Evolutionary conservation across 371 early-diverging fungal species (phyloP).

Genomic region (Mortierella sp.): DNA sequence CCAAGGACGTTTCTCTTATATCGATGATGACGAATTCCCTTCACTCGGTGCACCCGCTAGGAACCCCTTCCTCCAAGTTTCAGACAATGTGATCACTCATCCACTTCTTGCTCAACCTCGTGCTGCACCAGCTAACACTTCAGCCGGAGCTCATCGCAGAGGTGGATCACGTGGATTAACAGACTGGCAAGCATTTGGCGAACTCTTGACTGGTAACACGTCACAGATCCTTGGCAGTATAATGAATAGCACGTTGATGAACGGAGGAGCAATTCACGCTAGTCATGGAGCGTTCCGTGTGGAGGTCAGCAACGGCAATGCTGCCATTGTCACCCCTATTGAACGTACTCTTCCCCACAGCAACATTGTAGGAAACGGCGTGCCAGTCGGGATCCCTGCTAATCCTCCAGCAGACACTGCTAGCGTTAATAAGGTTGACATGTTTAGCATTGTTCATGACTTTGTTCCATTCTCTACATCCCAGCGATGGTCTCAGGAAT

Average conservation of each 20-base stretch:
- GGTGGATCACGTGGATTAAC: constrained; percentile 51
- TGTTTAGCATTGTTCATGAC: constrained; percentile 71
- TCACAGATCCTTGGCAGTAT: constrained; percentile 77
- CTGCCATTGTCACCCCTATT: constrained; percentile 50
- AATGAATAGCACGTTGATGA: constrained; percentile 74
- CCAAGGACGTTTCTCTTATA: constrained; percentile 50
- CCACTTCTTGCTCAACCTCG: constrained; percentile 74
- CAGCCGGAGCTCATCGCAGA: constrained; percentile 33
- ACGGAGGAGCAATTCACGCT: constrained; percentile 58
- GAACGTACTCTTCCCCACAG: constrained; percentile 50
- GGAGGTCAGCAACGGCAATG: constrained; percentile 62
- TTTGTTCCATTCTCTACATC: constrained; percentile 80
- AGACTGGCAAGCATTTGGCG: constrained; percentile 77
- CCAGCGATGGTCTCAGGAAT: constrained; percentile 93
- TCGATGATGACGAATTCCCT: constrained; percentile 51
- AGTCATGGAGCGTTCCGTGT: constrained; percentile 65
- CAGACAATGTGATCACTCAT: constrained; percentile 75
- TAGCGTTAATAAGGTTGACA: constrained; percentile 40
- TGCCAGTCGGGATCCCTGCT: constrained; percentile 24
- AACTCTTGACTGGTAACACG: constrained; percentile 77
- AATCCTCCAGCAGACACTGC: constrained; percentile 21
- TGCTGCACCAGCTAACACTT: constrained; percentile 37
- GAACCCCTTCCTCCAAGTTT: constrained; percentile 32
- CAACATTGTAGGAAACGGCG: not conserved
- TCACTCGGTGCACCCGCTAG: constrained; percentile 48